A percentile compares a stretch with the other conserved stretches of the same genome.
phyloP scores from a whole-genome alignment of 805 yeast species.

The Nakazawaea ambrosiae region DNA sequence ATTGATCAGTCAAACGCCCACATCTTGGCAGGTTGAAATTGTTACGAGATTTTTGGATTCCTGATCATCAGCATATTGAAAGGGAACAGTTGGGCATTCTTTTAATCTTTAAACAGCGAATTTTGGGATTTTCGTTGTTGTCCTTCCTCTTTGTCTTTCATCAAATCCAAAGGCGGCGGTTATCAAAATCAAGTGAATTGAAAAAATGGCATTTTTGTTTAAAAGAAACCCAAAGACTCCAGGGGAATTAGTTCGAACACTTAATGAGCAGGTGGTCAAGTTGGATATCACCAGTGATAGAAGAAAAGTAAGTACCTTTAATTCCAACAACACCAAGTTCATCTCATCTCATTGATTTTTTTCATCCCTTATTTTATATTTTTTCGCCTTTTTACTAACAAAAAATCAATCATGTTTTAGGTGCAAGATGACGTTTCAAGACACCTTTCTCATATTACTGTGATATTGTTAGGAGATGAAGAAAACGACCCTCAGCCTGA shows the following conservation, averaged over 20 bases:
- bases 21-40: no score
- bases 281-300: constrained; percentile 39
- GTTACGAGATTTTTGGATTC: no score
- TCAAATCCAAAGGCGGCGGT: no score
- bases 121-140: no score
- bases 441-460: constrained; percentile 54
- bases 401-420: constrained; percentile 26
- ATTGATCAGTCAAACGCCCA: no score
- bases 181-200: no score
- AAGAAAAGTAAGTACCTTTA: constrained; percentile 23
- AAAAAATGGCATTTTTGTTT: constrained; percentile 78
- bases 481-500: constrained; percentile 61
- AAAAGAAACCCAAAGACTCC: constrained; percentile 89
- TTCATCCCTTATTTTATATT: constrained; percentile 11
- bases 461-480: constrained; percentile 64
- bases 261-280: constrained; percentile 67
- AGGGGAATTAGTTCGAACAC: constrained; percentile 67
- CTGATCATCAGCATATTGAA: no score
- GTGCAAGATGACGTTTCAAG: constrained; percentile 70
- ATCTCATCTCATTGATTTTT: no score
- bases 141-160: no score
- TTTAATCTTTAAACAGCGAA: no score
- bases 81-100: no score
- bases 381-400: constrained; percentile 6
- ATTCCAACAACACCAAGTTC: constrained; percentile 11